Conservation (phyloP, 306 rosid species). For the Lathyrus tuberosus region DNA sequence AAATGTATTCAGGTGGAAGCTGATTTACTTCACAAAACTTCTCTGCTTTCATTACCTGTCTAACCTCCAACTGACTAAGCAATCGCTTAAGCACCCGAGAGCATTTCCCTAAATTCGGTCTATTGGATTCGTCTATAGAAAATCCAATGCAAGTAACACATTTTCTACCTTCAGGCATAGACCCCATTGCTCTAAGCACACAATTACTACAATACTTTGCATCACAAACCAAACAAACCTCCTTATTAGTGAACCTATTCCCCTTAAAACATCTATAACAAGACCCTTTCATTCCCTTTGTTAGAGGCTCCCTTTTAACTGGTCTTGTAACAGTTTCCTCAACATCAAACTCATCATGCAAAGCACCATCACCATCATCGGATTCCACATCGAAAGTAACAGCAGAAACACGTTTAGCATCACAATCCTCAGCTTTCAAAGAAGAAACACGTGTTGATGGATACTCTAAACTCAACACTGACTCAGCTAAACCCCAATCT, state of each 20-base stretch:
- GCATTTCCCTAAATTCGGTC: constrained; percentile 87
- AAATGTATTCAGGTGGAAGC: constrained; percentile 79
- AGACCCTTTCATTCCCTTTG: constrained; percentile 86
- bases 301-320: no score
- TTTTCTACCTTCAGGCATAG: constrained; percentile 98
- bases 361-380: no score
- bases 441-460: no score
- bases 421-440: no score
- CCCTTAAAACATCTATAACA: constrained; percentile 94
- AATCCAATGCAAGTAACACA: constrained; percentile 89
- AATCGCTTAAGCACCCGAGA: constrained; percentile 90
- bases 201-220: constrained; percentile 92
- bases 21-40: constrained; percentile 88
- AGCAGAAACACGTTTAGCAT: no score
- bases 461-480: no score
- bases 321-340: no score
- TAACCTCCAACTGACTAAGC: constrained; percentile 88
- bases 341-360: constrained; percentile 53
- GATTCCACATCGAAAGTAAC: no score
- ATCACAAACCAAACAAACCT: constrained; percentile 91
- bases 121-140: constrained; percentile 73
- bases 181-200: constrained; percentile 99
- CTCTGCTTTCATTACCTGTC: constrained; percentile 91
- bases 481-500: no score
- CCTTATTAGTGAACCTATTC: constrained; percentile 89